Conservation (phyloP, 352 stramenopile genomes). For the Saprolegnia parasitica region DNA sequence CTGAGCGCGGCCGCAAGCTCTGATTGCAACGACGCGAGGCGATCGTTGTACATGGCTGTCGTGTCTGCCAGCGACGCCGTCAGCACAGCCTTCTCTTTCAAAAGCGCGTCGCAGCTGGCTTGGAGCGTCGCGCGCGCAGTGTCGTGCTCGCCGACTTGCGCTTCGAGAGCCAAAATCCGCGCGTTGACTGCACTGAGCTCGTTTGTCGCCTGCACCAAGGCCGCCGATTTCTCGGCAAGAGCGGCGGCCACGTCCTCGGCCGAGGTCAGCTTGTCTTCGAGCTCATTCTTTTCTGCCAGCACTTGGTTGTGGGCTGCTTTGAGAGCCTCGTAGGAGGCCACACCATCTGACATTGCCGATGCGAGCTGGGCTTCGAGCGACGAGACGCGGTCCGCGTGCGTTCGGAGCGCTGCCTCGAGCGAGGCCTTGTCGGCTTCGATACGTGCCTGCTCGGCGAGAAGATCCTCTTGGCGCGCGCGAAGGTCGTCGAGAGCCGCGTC, state of each 20-base stretch:
- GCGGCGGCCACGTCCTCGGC: not conserved
- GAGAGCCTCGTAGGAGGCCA: not conserved
- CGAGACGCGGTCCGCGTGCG: not conserved
- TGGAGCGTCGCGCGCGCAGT: not conserved
- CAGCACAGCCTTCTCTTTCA: not conserved
- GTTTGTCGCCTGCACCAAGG: not conserved
- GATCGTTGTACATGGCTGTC: not conserved
- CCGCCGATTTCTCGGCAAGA: not conserved
- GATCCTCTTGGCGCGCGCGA: not conserved
- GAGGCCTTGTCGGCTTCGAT: not conserved
- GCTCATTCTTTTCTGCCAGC: not conserved
- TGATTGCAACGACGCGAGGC: not conserved
- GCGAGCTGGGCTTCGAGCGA: constrained; percentile 2
- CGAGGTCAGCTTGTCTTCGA: not conserved
- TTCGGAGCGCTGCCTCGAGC: not conserved
- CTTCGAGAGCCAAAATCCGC: constrained; percentile 5
- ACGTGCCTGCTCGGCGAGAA: not conserved
- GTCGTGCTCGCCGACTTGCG: not conserved
- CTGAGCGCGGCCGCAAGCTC: not conserved
- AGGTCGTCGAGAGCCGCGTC: not conserved
- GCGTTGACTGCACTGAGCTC: not conserved
- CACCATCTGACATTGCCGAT: not conserved
- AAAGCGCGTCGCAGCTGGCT: not conserved
- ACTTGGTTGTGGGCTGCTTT: not conserved
- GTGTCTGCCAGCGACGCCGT: not conserved